phyloP scores from a whole-genome alignment of 495 filamentous ascomycete genomes.

The Penicillium arizonense region DNA sequence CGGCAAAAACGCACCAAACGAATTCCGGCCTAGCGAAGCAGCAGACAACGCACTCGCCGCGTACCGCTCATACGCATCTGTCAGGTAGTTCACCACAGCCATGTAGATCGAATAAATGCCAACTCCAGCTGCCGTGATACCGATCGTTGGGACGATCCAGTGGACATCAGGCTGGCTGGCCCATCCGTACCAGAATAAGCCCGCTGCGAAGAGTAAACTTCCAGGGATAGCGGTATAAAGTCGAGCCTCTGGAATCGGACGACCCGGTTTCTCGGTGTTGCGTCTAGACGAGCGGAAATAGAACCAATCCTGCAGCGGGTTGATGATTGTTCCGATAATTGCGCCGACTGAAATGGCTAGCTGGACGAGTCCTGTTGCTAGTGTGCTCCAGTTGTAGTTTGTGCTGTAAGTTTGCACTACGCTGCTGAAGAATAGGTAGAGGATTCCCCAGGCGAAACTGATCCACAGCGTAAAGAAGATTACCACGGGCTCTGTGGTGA shows the following conservation, averaged over 20 bases:
- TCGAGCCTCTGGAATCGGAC: slow-evolving; percentile 39
- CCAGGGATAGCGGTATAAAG: slow-evolving; percentile 41
- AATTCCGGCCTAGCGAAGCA: slow-evolving; percentile 33
- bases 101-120: slow-evolving; percentile 48
- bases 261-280: slow-evolving; percentile 29
- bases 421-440: slow-evolving; percentile 47
- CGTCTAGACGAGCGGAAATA: slow-evolving; percentile 30
- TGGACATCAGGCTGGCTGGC: slow-evolving; percentile 26
- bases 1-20: slow-evolving; percentile 36
- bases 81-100: slow-evolving; percentile 48
- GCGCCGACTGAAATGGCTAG: slow-evolving; percentile 44
- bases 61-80: slow-evolving; percentile 45
- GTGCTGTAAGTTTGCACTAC: slow-evolving; percentile 37
- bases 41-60: slow-evolving; percentile 37
- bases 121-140: slow-evolving; percentile 32
- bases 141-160: slow-evolving; percentile 42
- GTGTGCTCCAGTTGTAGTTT: slow-evolving; percentile 36
- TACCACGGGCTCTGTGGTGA: slow-evolving; percentile 54
- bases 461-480: slow-evolving; percentile 52
- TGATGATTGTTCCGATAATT: slow-evolving; percentile 39
- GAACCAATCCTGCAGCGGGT: slow-evolving; percentile 39
- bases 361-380: slow-evolving; percentile 36
- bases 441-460: slow-evolving; percentile 51
- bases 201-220: slow-evolving; percentile 39
- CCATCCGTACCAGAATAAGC: slow-evolving; percentile 47